Conservation (phyloP, 371 early-diverging fungal species). For the Dichotomocladium elegans region DNA sequence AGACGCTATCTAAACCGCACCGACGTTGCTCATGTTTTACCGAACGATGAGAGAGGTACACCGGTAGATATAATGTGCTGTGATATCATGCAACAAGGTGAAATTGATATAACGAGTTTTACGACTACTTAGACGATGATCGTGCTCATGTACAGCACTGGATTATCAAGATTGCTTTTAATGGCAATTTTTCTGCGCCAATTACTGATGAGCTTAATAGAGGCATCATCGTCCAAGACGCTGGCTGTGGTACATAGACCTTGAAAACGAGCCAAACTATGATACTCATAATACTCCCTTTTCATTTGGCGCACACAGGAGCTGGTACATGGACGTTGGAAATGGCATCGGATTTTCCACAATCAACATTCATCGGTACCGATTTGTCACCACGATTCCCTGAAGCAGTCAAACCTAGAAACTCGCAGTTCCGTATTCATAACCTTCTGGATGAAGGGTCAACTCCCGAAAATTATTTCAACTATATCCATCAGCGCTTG, state of each 20-base stretch:
- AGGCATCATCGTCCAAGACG: conserved; percentile 13
- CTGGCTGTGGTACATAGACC: conserved; percentile 22
- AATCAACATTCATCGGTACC: conserved; percentile 12
- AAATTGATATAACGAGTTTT: no score
- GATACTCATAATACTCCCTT: no score
- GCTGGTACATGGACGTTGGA: conserved; percentile 17
- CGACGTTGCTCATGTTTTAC: background rate
- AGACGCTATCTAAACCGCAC: background rate
- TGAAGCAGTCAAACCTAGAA: conserved; percentile 9
- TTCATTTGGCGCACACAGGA: conserved; percentile 50
- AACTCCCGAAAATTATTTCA: conserved; percentile 49
- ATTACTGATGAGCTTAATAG: conserved; percentile 8
- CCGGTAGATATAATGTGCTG: no score
- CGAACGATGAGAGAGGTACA: background rate
- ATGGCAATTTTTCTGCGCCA: no score
- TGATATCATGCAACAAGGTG: no score
- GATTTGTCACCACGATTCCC: conserved; percentile 15
- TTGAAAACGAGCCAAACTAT: no score
- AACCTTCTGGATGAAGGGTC: conserved; percentile 56
- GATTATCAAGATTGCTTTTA: no score
- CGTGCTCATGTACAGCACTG: no score
- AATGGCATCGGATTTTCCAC: conserved; percentile 17
- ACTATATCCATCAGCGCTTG: conserved; percentile 51
- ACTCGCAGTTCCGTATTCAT: conserved; percentile 40
- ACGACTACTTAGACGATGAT: no score